A percentile compares a stretch with the other conserved stretches of the same genome.
phyloP scores from a whole-genome alignment of 2,329 filamentous ascomycete species.

The Diaporthe ilicicola region DNA sequence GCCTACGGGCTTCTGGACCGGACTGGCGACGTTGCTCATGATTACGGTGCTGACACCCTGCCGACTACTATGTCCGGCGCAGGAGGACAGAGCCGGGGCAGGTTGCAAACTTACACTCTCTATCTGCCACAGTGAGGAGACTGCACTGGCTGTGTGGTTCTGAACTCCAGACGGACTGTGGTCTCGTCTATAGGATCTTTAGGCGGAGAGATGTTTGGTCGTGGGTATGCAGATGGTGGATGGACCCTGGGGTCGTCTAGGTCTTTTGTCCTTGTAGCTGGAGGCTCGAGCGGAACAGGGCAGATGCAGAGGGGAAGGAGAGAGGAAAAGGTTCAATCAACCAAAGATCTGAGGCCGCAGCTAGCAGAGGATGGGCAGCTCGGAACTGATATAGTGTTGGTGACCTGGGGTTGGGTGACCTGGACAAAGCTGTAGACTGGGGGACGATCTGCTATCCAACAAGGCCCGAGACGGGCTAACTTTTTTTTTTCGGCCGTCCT shows the following conservation, averaged over 20 bases:
- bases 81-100: neutral
- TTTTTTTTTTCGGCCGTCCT: neutral
- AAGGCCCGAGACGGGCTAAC: constrained; percentile 14
- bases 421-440: neutral
- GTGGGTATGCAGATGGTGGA: neutral
- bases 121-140: neutral
- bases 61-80: neutral
- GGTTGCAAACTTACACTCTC: constrained; percentile 15
- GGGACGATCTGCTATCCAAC: neutral
- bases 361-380: neutral
- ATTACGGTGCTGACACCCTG: neutral
- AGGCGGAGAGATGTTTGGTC: neutral
- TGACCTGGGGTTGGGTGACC: neutral
- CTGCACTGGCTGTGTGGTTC: neutral
- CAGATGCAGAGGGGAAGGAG: neutral
- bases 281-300: constrained; percentile 11
- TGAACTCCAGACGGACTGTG: constrained; percentile 5
- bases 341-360: constrained; percentile 4
- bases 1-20: neutral
- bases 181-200: neutral
- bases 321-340: constrained; percentile 21
- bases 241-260: constrained; percentile 1
- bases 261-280: constrained; percentile 11
- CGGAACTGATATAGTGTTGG: constrained; percentile 17
- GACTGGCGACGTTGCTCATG: neutral